Percentiles rank a stretch among this genome's conserved stretches.
Evolutionary conservation across 148 eudicot species (phyloP).

Genomic region (Rhododendron henanense): DNA sequence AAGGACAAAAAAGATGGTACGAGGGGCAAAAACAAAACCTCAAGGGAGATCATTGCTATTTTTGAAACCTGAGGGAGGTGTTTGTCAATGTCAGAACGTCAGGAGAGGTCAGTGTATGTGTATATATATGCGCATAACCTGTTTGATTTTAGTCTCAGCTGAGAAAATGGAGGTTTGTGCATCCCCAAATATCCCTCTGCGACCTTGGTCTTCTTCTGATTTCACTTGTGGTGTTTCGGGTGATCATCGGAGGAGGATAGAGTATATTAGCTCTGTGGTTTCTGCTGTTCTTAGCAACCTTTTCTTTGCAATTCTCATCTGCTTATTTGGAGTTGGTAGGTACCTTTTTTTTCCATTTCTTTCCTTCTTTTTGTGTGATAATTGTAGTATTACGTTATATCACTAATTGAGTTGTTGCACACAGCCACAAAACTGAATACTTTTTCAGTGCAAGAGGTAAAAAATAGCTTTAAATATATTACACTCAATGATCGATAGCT

Average conservation of each 20-base stretch:
- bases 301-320: neutral
- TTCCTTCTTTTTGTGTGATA: neutral
- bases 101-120: neutral
- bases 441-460: neutral
- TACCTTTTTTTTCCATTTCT: neutral
- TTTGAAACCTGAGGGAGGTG: neutral
- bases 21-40: neutral
- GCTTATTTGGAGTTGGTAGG: neutral
- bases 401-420: neutral
- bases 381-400: neutral
- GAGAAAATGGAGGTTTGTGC: neutral
- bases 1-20: neutral
- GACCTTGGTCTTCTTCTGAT: neutral
- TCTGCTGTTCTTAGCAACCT: neutral
- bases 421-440: neutral
- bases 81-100: no score
- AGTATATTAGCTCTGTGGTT: neutral
- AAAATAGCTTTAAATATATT: no score
- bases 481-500: no score
- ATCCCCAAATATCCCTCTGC: neutral
- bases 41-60: neutral
- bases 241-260: neutral
- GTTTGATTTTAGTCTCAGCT: neutral
- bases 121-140: neutral
- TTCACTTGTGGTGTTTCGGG: neutral